Conservation (phyloP, 2,329 filamentous ascomycete species). For the Furcasterigmium furcatum region DNA sequence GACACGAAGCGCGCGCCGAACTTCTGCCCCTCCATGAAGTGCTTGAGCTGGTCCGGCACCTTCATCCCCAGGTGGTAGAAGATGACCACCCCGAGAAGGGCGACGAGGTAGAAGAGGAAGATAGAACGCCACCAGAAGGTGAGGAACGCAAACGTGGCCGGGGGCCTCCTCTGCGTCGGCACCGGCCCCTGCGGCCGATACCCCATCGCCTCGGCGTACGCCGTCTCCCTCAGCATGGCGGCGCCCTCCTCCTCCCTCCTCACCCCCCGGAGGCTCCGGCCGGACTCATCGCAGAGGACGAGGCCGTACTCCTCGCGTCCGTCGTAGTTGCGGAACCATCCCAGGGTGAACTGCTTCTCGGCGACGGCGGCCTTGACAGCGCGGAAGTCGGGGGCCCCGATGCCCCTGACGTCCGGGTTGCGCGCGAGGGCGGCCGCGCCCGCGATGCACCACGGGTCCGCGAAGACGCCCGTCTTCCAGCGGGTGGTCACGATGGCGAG, state of each 20-base stretch:
- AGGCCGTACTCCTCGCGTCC: conserved; percentile 26
- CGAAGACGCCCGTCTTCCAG: conserved; percentile 32
- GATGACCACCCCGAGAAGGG: conserved; percentile 30
- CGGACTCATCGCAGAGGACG: conserved; percentile 21
- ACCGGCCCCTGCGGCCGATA: neutral
- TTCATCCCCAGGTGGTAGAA: conserved; percentile 30
- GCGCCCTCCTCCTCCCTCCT: conserved; percentile 3
- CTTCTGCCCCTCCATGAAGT: conserved; percentile 20
- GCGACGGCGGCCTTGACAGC: conserved; percentile 12
- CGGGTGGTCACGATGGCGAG: conserved; percentile 22
- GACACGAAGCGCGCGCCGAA: conserved; percentile 41
- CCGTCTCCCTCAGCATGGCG: conserved; percentile 1
- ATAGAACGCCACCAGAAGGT: conserved; percentile 27
- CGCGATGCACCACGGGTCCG: conserved; percentile 36
- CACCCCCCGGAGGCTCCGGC: conserved; percentile 11
- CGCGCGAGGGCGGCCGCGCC: conserved; percentile 29
- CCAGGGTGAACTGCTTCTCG: conserved; percentile 21
- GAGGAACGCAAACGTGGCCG: conserved; percentile 29
- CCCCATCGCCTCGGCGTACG: neutral
- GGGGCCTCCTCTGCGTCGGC: conserved; percentile 1
- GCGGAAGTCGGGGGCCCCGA: neutral
- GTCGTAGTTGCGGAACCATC: conserved; percentile 18
- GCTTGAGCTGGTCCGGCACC: neutral
- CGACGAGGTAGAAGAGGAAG: conserved; percentile 26
- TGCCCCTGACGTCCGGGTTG: conserved; percentile 21